Conservation (phyloP, 352 stramenopile species). For the Phytophthora cryptogea region DNA sequence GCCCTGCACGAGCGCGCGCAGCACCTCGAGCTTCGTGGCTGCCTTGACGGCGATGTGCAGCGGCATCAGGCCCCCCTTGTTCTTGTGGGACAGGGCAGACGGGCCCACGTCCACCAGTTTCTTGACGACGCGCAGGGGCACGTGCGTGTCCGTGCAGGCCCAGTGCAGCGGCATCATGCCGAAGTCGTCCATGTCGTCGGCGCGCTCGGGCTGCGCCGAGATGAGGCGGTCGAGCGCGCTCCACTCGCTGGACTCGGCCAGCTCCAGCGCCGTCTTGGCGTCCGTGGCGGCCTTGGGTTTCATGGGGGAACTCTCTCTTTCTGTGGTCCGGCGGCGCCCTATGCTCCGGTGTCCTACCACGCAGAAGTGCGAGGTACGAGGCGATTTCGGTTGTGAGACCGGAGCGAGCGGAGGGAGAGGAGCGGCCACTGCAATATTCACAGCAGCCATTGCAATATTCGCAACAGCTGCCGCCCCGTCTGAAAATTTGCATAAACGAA, state of each 20-base stretch:
- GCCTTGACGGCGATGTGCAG: conserved; percentile 87
- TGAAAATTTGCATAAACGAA: conserved; percentile 17
- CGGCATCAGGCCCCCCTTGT: conserved; percentile 78
- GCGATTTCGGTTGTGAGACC: conserved; percentile 40
- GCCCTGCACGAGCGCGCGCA: conserved; percentile 54
- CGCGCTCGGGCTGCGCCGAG: conserved; percentile 47
- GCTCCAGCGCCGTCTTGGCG: conserved; percentile 61
- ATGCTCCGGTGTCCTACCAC: neutral
- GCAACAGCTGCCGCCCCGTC: conserved; percentile 19
- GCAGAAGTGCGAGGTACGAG: neutral
- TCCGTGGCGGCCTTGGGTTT: conserved; percentile 26
- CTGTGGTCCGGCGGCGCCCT: neutral
- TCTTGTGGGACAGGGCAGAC: conserved; percentile 56
- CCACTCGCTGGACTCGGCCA: conserved; percentile 79
- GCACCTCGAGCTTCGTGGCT: conserved; percentile 65
- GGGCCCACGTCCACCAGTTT: conserved; percentile 70
- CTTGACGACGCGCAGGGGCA: conserved; percentile 66
- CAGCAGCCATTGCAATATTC: conserved; percentile 8
- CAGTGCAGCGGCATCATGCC: conserved; percentile 88
- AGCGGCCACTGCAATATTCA: conserved; percentile 4
- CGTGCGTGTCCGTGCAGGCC: conserved; percentile 76
- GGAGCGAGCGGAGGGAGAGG: conserved; percentile 21
- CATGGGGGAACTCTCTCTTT: conserved; percentile 14
- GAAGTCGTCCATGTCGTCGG: conserved; percentile 84
- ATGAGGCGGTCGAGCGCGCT: conserved; percentile 66